These are phyloP conservation scores for Cryptococcus sp. DNA, from an alignment of 1,284 basidiomycete genomes.

Conservation along the genomic window DNA sequence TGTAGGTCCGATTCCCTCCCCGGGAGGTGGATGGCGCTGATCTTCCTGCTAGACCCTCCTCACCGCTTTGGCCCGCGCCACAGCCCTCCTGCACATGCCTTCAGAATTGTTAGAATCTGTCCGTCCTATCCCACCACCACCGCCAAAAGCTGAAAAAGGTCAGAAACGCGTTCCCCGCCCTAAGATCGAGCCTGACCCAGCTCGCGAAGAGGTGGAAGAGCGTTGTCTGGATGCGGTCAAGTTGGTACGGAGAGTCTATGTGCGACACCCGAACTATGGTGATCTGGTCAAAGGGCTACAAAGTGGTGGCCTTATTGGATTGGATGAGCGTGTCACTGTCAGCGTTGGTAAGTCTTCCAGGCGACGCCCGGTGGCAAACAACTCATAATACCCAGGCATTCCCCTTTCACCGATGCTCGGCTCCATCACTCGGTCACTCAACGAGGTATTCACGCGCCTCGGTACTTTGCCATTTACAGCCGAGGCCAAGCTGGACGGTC, in stretches of 20 bases:
- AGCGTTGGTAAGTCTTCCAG: constrained; percentile 63
- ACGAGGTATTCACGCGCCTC: constrained; percentile 76
- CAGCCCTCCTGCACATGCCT: constrained; percentile 61
- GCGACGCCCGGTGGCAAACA: not conserved
- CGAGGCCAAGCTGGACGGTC: constrained; percentile 84
- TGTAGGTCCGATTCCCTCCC: constrained; percentile 22
- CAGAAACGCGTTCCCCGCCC: constrained; percentile 55
- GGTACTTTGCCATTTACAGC: constrained; percentile 69
- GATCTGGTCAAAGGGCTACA: constrained; percentile 70
- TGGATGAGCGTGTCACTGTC: constrained; percentile 69
- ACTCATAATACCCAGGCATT: constrained; percentile 40
- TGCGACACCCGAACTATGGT: constrained; percentile 84
- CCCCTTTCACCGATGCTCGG: constrained; percentile 58
- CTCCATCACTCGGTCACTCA: constrained; percentile 70
- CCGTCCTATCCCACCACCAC: constrained; percentile 45
- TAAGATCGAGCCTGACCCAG: constrained; percentile 53
- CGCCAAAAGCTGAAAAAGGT: constrained; percentile 35
- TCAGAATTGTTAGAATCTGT: constrained; percentile 52
- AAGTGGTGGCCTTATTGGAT: constrained; percentile 62
- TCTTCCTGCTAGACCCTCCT: constrained; percentile 61
- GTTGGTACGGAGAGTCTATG: constrained; percentile 73
- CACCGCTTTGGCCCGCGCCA: constrained; percentile 76
- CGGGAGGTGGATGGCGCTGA: not conserved
- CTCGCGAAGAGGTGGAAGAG: constrained; percentile 56
- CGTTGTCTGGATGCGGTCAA: constrained; percentile 63